Conservation (phyloP, 2,329 filamentous ascomycete species). For the Diaporthe sp. region DNA sequence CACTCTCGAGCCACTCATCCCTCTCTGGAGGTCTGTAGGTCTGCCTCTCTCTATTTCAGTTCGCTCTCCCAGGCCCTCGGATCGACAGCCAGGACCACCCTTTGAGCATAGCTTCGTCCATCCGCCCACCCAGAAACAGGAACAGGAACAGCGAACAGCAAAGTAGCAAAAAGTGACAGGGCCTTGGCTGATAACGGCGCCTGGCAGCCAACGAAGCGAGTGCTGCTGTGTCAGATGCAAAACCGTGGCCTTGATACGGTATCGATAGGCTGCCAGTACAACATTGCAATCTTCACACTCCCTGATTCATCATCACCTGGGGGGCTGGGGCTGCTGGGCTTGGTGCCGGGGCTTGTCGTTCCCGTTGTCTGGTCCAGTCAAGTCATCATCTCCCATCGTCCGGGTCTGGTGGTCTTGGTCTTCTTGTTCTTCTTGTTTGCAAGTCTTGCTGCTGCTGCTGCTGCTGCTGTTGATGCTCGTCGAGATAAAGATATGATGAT, state of each 20-base stretch:
- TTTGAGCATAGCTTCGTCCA: slow-evolving; percentile 27
- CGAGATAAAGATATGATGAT: not conserved
- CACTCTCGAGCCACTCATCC: too few relatives aligned
- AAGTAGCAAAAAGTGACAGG: too few relatives aligned
- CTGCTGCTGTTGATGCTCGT: not conserved
- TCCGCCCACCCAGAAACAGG: not conserved
- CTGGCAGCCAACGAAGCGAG: slow-evolving; percentile 29
- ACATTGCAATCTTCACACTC: slow-evolving; percentile 19
- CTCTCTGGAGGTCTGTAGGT: too few relatives aligned
- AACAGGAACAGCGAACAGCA: not conserved
- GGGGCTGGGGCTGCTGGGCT: not conserved
- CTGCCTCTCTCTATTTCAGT: too few relatives aligned
- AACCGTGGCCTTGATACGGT: slow-evolving; percentile 13
- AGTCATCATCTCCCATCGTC: slow-evolving; percentile 1
- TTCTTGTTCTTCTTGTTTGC: too few relatives aligned
- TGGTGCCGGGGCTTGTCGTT: not conserved
- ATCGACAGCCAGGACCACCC: slow-evolving; percentile 34
- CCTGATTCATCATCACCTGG: slow-evolving; percentile 1
- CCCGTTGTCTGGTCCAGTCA: not conserved
- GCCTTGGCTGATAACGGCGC: slow-evolving; percentile 33
- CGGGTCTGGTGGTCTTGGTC: slow-evolving; percentile 2
- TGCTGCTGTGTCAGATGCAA: slow-evolving; percentile 10
- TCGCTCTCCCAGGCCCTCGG: not conserved
- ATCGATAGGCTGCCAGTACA: slow-evolving; percentile 8
- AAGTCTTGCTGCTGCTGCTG: not conserved